Conservation (phyloP, 257 asterid genomes). For the Rubia yunnanensis region DNA sequence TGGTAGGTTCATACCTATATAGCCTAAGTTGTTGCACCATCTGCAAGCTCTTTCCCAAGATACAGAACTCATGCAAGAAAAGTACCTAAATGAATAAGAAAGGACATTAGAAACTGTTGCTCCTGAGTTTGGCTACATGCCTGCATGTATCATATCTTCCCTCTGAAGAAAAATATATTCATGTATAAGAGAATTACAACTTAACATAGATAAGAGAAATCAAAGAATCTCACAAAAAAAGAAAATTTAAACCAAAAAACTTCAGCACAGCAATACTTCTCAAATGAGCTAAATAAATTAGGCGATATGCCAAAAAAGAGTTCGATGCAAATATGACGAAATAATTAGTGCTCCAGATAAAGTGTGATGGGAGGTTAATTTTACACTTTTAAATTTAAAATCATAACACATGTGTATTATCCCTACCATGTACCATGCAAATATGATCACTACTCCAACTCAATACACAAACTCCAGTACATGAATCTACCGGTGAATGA, state of each 20-base stretch:
- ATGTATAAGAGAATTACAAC: too few species aligned
- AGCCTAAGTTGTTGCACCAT: slow-evolving; percentile 85
- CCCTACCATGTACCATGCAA: background rate
- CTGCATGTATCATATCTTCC: background rate
- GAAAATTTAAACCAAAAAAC: too few species aligned
- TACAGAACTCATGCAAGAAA: slow-evolving; percentile 89
- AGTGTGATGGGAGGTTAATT: background rate
- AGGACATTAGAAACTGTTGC: background rate
- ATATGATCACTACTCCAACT: background rate
- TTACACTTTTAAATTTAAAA: background rate
- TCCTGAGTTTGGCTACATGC: background rate
- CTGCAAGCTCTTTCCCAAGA: slow-evolving; percentile 89
- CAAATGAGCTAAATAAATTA: background rate
- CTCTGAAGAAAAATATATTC: too few species aligned
- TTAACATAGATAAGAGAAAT: too few species aligned
- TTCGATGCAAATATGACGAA: too few species aligned
- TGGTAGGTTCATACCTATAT: slow-evolving; percentile 43
- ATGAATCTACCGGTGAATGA: background rate
- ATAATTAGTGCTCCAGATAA: too few species aligned
- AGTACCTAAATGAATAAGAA: slow-evolving; percentile 38
- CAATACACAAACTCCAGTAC: background rate
- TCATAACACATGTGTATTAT: background rate
- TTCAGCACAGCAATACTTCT: background rate
- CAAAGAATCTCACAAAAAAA: too few species aligned
- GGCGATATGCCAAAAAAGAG: background rate